Evolutionary conservation across 495 filamentous ascomycete species (phyloP), one percentile per base, ranked within the genome.

Genomic region (Sporormia fimetaria): DNA sequence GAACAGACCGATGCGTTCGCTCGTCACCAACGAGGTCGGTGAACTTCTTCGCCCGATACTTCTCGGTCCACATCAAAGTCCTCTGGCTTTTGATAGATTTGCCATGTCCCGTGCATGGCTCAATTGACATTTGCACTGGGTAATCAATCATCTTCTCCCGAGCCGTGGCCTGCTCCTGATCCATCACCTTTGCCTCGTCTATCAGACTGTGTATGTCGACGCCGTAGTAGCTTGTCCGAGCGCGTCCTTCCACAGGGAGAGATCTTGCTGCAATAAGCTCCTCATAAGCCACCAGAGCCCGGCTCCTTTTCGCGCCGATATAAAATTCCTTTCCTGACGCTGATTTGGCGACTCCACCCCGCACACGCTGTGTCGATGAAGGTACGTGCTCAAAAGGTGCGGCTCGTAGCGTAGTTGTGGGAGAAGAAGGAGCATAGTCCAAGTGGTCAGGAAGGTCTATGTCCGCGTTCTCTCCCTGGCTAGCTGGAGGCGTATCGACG

Each of bases 11-110:
- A 62, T 96, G 88, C 9, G 88, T 95, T 32, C 87, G 72, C 53
- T 98, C 90, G 52, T 98, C 90, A 4, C 92, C 92, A 41, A 92
- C 78, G 0, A 98, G 68, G 46, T 96, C 90, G 35, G 83, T 87
- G 49, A 94, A 98, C 49, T 80, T 86, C 38, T 75, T 77, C 22
- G 90, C 88, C 14, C 90, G 80, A 57, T 98, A 65, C 39, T 65
- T 65, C 40, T 65, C 62, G 3, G 62, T 65, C 62, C 62, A 65
- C 35, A 65, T 55, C 11, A 61, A 40, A 0, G 56, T 60, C 14
- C 48, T 31, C 3, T 30, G 24, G 21, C 30, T 43, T 22, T 49
- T 52, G 3, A 24, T 21, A 12, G 41, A 6, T 16, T 30, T 39
- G n/a, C 22, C 28, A 10, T 21, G n/a, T 23, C 6, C 21, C 3